phyloP scores from a whole-genome alignment of 2,329 filamentous ascomycete species.

The Thelonectria blattea region DNA sequence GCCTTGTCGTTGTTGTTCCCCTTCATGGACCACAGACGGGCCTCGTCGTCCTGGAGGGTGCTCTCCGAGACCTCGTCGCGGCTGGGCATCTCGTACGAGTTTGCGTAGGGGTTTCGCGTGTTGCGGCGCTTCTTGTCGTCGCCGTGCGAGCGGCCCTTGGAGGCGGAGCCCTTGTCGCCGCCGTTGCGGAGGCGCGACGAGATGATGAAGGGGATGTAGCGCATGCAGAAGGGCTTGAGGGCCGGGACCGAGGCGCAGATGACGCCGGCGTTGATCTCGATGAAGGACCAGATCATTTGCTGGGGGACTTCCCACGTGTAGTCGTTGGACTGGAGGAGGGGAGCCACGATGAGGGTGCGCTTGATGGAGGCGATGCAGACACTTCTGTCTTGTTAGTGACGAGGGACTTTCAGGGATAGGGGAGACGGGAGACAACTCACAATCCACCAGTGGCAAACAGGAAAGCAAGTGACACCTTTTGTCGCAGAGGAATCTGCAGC shows the following conservation, averaged over 20 bases:
- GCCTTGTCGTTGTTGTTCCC: slow-evolving; percentile 13
- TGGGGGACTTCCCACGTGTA: slow-evolving; percentile 38
- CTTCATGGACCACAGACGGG: slow-evolving; percentile 26
- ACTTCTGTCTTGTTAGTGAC: too few species aligned
- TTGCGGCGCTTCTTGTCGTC: slow-evolving; percentile 26
- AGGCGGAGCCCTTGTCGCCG: slow-evolving; percentile 23
- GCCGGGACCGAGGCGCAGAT: slow-evolving; percentile 56
- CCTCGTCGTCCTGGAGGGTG: slow-evolving; percentile 34
- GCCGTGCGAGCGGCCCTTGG: slow-evolving; percentile 22
- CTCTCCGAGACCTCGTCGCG: slow-evolving; percentile 23
- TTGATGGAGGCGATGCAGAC: slow-evolving; percentile 40
- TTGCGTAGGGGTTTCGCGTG: slow-evolving; percentile 23
- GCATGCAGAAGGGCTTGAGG: slow-evolving; percentile 55
- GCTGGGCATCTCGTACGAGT: slow-evolving; percentile 35
- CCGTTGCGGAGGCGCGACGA: slow-evolving; percentile 33
- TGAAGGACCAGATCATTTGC: slow-evolving; percentile 50
- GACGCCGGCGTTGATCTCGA: slow-evolving; percentile 58
- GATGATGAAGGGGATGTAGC: slow-evolving; percentile 39
- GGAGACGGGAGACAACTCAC: too few species aligned
- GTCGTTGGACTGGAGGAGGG: slow-evolving; percentile 31
- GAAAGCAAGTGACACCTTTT: slow-evolving; percentile 56
- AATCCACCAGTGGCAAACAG: slow-evolving; percentile 49
- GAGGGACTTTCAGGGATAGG: too few species aligned
- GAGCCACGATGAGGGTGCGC: slow-evolving; percentile 36
- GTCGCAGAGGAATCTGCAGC: slow-evolving; percentile 53